Conservation (phyloP, 2,329 filamentous ascomycete genomes). For the Colletotrichum eleusines region DNA sequence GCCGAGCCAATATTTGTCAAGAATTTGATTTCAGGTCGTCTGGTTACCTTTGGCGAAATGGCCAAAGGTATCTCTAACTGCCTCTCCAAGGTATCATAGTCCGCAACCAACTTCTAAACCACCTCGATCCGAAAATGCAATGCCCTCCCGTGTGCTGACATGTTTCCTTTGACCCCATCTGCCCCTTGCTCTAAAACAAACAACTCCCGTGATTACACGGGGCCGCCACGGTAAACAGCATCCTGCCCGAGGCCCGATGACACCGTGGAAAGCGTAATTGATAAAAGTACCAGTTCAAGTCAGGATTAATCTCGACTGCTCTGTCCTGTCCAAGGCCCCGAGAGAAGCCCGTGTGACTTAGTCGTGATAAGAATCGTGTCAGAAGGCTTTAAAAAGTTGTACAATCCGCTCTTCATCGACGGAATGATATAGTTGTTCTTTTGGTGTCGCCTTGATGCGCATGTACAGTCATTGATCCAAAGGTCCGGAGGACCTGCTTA, state of each 20-base stretch:
- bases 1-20: conserved; percentile 9
- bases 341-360: conserved; percentile 12
- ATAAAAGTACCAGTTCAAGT: conserved; percentile 35
- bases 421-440: conserved; percentile 28
- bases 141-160: conserved; percentile 10
- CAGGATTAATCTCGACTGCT: conserved; percentile 30
- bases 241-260: conserved; percentile 12
- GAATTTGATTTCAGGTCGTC: conserved; percentile 15
- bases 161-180: conserved; percentile 6
- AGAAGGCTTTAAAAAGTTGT: conserved; percentile 26
- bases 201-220: conserved; percentile 14
- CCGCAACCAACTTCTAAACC: conserved; percentile 9
- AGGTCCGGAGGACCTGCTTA: conserved; percentile 29
- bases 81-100: conserved; percentile 24
- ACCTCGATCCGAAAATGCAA: conserved; percentile 14
- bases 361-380: conserved; percentile 36
- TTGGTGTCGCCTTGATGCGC: conserved; percentile 20
- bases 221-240: conserved; percentile 20
- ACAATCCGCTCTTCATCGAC: conserved; percentile 41
- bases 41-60: conserved; percentile 10
- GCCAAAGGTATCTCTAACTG: conserved; percentile 4
- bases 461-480: conserved; percentile 33
- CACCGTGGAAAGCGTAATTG: conserved; percentile 30
- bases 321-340: not conserved
- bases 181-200: conserved; percentile 15